Conservation (phyloP, 768 basidiomycete genomes). For the Leccinum truebloodii region DNA sequence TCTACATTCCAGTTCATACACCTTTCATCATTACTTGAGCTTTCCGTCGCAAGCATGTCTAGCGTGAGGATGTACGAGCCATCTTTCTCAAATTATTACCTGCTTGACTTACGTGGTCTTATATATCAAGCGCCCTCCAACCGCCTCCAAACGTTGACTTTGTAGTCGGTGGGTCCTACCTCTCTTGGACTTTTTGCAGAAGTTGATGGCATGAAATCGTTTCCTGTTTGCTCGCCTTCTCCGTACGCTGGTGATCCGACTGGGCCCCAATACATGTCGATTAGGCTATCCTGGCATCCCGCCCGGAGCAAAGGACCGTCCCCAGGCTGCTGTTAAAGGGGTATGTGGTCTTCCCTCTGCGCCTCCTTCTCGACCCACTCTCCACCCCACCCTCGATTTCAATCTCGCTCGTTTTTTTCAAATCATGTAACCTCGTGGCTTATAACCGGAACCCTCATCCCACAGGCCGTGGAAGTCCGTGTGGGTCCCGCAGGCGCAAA, state of each 20-base stretch:
- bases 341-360: constrained; percentile 46
- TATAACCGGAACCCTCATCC: background rate
- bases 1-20: background rate
- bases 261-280: constrained; percentile 7
- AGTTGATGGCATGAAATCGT: constrained; percentile 1
- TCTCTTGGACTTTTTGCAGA: background rate
- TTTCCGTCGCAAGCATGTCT: constrained; percentile 34
- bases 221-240: background rate
- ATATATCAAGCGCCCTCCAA: constrained; percentile 62
- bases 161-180: constrained; percentile 61
- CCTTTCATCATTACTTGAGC: background rate
- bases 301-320: constrained; percentile 70
- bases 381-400: constrained; percentile 1
- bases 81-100: background rate
- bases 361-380: constrained; percentile 5
- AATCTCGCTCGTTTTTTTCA: constrained; percentile 2
- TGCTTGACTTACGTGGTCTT: constrained; percentile 9
- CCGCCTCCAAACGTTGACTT: constrained; percentile 90
- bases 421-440: constrained; percentile 4
- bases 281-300: constrained; percentile 88
- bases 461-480: constrained; percentile 79
- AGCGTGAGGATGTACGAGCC: constrained; percentile 46
- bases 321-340: constrained; percentile 83
- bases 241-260: constrained; percentile 11
- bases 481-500: constrained; percentile 73